Evolutionary conservation across 2,329 filamentous ascomycete species (phyloP), one percentile per base, ranked within the genome.

Genomic region (Arthrobotrys iridis): DNA sequence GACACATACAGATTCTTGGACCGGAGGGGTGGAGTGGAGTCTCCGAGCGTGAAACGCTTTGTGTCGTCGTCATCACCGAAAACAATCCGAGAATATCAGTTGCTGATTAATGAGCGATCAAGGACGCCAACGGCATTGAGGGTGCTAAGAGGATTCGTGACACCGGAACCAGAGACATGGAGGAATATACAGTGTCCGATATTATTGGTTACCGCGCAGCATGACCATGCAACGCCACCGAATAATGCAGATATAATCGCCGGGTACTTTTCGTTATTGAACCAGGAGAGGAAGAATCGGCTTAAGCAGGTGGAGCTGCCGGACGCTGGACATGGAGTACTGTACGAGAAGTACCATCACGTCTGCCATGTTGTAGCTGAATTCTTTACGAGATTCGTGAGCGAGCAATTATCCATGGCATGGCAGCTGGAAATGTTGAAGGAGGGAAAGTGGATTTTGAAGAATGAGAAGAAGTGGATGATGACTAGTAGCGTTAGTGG

Each of bases 361-460:
- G 41, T 79, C 7, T 77, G 92, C 0, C 93, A 93, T 0, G 85
- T 96, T 0, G 89, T 97, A 60, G 91, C 93, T 72, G 89, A 91
- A 77, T 98, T 98, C 80, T 86, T 97, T 26, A 85, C 88, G 15
- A 85, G 86, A 2, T 87, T 93, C 79, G 86, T 97, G 63, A 93
- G 93, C 7, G 86, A 88, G 7, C 89, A 93, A 6, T 86, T 97
- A 11, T 91, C 89, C 0, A 87, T 94, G 26, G 92, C 90, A 45
- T 98, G 94, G 93, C 94, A 98, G 82, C 85, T 98, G 13, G 91
- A 94, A 79, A 90, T 95, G 79, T 88, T 98, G 22, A 92, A 91
- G 1, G 91, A 93, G 78, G 93, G 93, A 2, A 98, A 98, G 83
- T 98, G 94, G 10, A 94, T 97, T 80, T 93, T 98, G 78, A 98